Evolutionary conservation across 805 yeast species (phyloP).

Genomic region (Brettanomyces sp.): DNA sequence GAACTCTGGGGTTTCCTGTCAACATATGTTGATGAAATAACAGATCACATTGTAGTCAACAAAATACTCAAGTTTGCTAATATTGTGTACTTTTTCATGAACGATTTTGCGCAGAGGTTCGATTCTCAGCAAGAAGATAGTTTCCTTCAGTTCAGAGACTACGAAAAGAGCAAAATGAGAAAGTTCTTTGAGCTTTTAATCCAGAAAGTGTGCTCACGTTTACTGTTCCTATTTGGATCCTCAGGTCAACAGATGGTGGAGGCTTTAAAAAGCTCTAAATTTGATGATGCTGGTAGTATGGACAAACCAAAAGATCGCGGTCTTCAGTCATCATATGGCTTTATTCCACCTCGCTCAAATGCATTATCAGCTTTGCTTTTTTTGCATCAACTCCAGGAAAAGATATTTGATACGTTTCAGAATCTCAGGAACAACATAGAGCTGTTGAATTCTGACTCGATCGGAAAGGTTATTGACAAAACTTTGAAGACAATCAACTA

Average conservation of each 20-base stretch:
- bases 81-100: slow-evolving; percentile 44
- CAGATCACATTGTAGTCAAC: slow-evolving; percentile 23
- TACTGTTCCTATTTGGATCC: slow-evolving; percentile 19
- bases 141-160: slow-evolving; percentile 31
- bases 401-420: slow-evolving; percentile 25
- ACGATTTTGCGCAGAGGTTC: slow-evolving; percentile 30
- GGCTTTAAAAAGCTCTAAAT: slow-evolving; percentile 7
- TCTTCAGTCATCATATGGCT: slow-evolving; percentile 31
- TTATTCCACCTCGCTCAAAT: slow-evolving; percentile 57
- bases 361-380: slow-evolving; percentile 50
- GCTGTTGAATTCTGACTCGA: slow-evolving; percentile 24
- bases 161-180: slow-evolving; percentile 32
- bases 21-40: slow-evolving; percentile 28
- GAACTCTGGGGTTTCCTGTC: slow-evolving; percentile 51
- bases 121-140: slow-evolving; percentile 14
- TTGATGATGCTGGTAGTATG: not conserved
- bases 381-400: slow-evolving; percentile 35
- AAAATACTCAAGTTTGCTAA: slow-evolving; percentile 44
- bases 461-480: slow-evolving; percentile 10
- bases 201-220: slow-evolving; percentile 19
- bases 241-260: slow-evolving; percentile 31
- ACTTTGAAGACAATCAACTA: slow-evolving; percentile 14
- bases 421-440: slow-evolving; percentile 35
- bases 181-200: slow-evolving; percentile 19
- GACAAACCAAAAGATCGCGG: slow-evolving; percentile 1